Evolutionary conservation across 2,329 filamentous ascomycete genomes (phyloP).

Genomic region (Monosporascus sp.): DNA sequence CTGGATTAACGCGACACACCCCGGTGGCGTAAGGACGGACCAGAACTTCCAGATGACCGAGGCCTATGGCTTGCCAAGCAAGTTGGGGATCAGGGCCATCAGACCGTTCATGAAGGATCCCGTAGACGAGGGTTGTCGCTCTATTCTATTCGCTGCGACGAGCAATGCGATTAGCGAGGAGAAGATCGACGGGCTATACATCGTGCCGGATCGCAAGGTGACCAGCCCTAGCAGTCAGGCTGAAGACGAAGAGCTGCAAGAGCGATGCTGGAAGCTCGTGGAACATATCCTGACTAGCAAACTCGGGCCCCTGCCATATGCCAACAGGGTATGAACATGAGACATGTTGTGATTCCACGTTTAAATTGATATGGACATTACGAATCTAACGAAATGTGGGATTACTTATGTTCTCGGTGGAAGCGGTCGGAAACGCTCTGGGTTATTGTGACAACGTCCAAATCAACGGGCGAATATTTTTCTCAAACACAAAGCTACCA

Average conservation of each 20-base stretch:
- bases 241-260: constrained; percentile 35
- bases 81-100: constrained; percentile 33
- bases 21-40: constrained; percentile 40
- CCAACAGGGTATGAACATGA: background rate
- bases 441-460: no score
- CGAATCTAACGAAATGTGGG: no score
- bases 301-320: constrained; percentile 26
- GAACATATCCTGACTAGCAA: constrained; percentile 39
- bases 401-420: no score
- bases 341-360: no score
- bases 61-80: constrained; percentile 42
- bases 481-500: no score
- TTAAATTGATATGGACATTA: no score
- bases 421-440: no score
- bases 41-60: constrained; percentile 38
- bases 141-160: constrained; percentile 43
- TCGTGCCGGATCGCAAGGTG: constrained; percentile 45
- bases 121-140: constrained; percentile 39
- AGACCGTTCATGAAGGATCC: constrained; percentile 46
- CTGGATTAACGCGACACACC: constrained; percentile 45
- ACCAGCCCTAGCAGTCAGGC: constrained; percentile 36
- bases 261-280: constrained; percentile 40
- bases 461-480: no score
- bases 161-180: constrained; percentile 37
- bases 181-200: constrained; percentile 41